Evolutionary conservation across 1,284 basidiomycete genomes (phyloP), one percentile per base, ranked within the genome.

Genomic region (Mycosarcoma mackinlayi): DNA sequence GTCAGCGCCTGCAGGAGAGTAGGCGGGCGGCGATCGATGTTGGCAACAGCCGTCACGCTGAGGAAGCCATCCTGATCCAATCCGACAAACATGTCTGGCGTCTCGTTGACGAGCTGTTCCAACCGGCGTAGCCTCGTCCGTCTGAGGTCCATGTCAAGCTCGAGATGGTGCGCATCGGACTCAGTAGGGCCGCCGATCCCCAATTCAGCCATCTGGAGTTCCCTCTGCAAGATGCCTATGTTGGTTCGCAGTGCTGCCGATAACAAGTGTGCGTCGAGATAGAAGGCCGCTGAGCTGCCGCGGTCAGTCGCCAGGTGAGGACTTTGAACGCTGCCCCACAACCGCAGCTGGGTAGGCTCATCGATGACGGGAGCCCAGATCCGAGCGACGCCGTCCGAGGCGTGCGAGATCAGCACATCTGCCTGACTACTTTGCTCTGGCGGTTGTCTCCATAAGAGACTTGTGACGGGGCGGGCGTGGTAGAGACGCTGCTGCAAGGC

Each of bases 291-390:
- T 4, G n/a, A 23, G 10, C 19, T 34, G 18, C 34, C 24, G 16
- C n/a, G 11, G 38, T 18, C 9, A 19, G 28, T 4, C 18, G 45
- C 11, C 2, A 45, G 34, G 21, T 28, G 35, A 21, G 61, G 33
- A 8, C 37, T 27, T 33, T 63, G 58, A 34, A 77, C 58, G 46
- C 59, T 63, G 34, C 64, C 62, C 61, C 68, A 74, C 3, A 77
- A 66, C 28, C 64, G 68, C n/a, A 78, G 59, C 14, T 62, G 57
- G 3, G 66, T 46, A 4, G 75, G 75, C 18, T 78, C 66, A 40
- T 78, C 76, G 35, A 78, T 75, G 44, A 76, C 75, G 2, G 76
- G 62, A 7, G 69, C 60, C 72, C 74, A 78, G 33, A 78, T 44
- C 9, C 70, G 63, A 21, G 63, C 64, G 3, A 69, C 59, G 19